These are phyloP conservation scores for Trypanosoma grayi DNA, from an alignment of 208 protist species.

Conservation along the genomic window DNA sequence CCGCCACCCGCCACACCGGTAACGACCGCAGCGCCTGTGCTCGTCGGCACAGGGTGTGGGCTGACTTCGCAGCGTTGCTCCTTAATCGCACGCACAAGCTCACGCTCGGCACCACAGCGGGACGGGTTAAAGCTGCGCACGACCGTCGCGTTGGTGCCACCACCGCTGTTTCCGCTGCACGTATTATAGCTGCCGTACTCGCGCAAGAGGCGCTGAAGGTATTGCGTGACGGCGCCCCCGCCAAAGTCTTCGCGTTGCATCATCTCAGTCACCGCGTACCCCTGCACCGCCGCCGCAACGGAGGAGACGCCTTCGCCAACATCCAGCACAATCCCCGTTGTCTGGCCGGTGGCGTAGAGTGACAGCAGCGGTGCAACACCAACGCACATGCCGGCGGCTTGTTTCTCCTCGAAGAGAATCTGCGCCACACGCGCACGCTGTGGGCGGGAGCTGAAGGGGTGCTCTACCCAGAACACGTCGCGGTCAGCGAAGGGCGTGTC, in stretches of 20 bases:
- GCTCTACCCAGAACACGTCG: constrained; percentile 38
- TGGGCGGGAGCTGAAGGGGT: constrained; percentile 49
- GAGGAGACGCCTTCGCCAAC: constrained; percentile 53
- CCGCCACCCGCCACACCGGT: not conserved
- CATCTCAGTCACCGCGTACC: constrained; percentile 38
- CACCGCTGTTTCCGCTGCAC: not conserved
- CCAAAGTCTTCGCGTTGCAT: constrained; percentile 51
- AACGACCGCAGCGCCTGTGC: not conserved
- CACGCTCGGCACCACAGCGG: constrained; percentile 38
- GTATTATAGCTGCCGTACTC: constrained; percentile 34
- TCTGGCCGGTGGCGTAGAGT: constrained; percentile 59
- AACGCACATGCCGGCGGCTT: constrained; percentile 36
- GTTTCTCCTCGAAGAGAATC: constrained; percentile 42
- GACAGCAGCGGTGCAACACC: constrained; percentile 52
- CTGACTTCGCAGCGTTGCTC: constrained; percentile 40
- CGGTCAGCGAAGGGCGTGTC: not conserved
- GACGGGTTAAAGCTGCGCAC: constrained; percentile 20
- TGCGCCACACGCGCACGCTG: constrained; percentile 59
- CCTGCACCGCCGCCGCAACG: constrained; percentile 51
- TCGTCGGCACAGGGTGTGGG: constrained; percentile 15
- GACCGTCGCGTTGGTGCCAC: not conserved
- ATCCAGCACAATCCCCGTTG: constrained; percentile 59
- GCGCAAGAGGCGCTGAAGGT: constrained; percentile 48
- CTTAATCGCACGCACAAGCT: constrained; percentile 46
- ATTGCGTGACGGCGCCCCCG: constrained; percentile 41